Evolutionary conservation across 1,284 basidiomycete species (phyloP), one percentile per base, ranked within the genome.

Genomic region (Puccinia novopanici): DNA sequence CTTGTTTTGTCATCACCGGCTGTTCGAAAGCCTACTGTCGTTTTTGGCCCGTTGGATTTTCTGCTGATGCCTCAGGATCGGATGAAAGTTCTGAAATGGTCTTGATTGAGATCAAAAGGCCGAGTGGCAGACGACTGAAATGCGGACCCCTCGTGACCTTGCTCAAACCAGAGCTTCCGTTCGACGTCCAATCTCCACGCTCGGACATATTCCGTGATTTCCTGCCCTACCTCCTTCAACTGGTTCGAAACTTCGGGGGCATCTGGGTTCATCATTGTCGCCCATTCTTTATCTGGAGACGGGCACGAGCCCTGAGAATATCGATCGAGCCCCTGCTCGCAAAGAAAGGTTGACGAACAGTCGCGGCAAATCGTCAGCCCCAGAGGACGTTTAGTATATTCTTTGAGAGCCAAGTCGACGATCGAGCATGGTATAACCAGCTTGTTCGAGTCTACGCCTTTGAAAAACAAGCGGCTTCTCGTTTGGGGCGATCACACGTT

Each of bases 391-490:
- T 65, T 61, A 13, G 63, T 57, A 24, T 40, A 71, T 50, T 73
- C 70, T 73, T 80, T 70, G 45, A 80, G 37, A 30, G 42, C 78
- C n/a, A 72, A 57, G 13, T 80, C 78, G n/a, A 80, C 67, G 48
- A n/a, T n/a, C n/a, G n/a, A n/a, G n/a, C n/a, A n/a, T n/a, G n/a
- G n/a, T n/a, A n/a, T n/a, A n/a, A n/a, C n/a, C n/a, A n/a, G n/a
- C n/a, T n/a, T n/a, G n/a, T n/a, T n/a, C n/a, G n/a, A n/a, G n/a
- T n/a, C n/a, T n/a, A n/a, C n/a, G n/a, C n/a, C n/a, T n/a, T n/a
- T n/a, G n/a, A n/a, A n/a, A n/a, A n/a, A n/a, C n/a, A n/a, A n/a
- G n/a, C n/a, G n/a, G n/a, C n/a, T n/a, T n/a, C n/a, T n/a, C n/a
- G n/a, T n/a, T n/a, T n/a, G n/a, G n/a, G n/a, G n/a, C n/a, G n/a